Evolutionary conservation across 169 alveolate genomes (phyloP), one percentile per base, ranked within the genome.

Genomic region (Cytauxzoon felis): DNA sequence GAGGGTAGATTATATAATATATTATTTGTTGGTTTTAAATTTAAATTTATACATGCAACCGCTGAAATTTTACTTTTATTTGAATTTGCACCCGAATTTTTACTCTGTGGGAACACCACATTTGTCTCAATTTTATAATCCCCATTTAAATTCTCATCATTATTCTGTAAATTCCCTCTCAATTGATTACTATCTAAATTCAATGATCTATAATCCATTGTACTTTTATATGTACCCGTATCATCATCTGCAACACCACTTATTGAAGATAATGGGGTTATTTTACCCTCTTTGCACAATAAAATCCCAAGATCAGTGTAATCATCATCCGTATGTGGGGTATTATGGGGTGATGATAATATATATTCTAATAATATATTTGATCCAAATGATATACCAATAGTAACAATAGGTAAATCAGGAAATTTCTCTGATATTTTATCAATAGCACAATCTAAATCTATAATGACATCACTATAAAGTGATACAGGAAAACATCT

Each of bases 311-410:
- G 45, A 38, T 38, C n/a, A 13, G 23, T 6, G 24, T 7, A 5
- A 27, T 58, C 67, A 8, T 7, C 1, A 11, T 58, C 68, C 6
- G 58, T 8, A 23, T 21, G 63, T 11, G 68, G 34, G 33, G 16
- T 4, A 1, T 65, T 64, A 33, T 59, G 62, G 13, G 71, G 38
- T 2, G 78, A 51, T 11, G 64, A 51, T 5, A 73, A 54, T 50
- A 76, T 24, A 45, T 76, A 76, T 42, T 76, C 86, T 66, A 76
- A 58, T 26, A 76, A 53, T 9, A 76, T 62, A 53, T 76, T 76
- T 19, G 60, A 16, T 2, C 86, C 86, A 53, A 29, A 64, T n/a
- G 70, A 62, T 11, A 76, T 36, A 2, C 86, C 80, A 24, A 76
- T 60, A 13, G 72, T 42, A 36, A 29, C 9, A n/a, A 76, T 19